These are phyloP conservation scores for Jacaranda mimosifolia DNA, from an alignment of 257 asterid genomes.

Conservation along the genomic window DNA sequence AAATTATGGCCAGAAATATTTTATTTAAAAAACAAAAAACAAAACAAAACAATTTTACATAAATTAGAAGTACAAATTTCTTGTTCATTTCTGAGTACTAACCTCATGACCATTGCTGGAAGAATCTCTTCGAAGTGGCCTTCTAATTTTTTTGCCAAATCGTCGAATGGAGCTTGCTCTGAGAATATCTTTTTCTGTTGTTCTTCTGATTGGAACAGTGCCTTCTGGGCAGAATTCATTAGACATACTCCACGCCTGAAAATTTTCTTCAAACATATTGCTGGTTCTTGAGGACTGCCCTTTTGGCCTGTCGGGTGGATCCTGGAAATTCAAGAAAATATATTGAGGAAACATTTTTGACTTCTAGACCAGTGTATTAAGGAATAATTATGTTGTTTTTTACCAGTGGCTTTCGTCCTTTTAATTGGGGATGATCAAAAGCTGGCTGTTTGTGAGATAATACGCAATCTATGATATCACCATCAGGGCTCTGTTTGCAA, in stretches of 20 bases:
- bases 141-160: constrained; percentile 66
- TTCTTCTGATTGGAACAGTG: constrained; percentile 82
- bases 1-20: background rate
- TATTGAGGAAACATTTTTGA: background rate
- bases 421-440: constrained; percentile 84
- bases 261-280: constrained; percentile 52
- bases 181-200: constrained; percentile 66
- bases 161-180: constrained; percentile 61
- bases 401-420: constrained; percentile 89
- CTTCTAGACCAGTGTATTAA: background rate
- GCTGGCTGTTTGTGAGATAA: constrained; percentile 83
- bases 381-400: background rate
- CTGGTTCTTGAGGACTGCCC: constrained; percentile 51
- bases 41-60: background rate
- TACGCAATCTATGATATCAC: constrained; percentile 90
- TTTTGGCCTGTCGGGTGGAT: constrained; percentile 84
- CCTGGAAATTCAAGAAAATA: constrained; percentile 51
- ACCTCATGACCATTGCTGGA: constrained; percentile 90
- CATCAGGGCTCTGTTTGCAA: constrained; percentile 84
- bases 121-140: constrained; percentile 66
- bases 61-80: background rate
- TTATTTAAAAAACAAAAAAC: too few species aligned
- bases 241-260: constrained; percentile 76
- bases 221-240: constrained; percentile 87
- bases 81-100: background rate